These are phyloP conservation scores for Geoglossum cookeanum DNA, from an alignment of 2,329 filamentous ascomycete species.

Conservation along the genomic window DNA sequence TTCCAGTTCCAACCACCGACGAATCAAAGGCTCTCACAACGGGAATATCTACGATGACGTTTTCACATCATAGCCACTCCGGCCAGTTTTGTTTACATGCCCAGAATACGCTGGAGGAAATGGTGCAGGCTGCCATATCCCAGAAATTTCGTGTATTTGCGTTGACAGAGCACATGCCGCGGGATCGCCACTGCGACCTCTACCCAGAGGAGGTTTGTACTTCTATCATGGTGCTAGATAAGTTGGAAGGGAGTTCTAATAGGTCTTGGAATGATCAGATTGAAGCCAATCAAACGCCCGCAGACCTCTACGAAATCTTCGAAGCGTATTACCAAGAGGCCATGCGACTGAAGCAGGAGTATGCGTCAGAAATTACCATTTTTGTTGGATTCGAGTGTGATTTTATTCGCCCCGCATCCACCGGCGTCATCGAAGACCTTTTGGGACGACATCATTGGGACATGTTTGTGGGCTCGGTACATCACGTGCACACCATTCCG, in stretches of 20 bases:
- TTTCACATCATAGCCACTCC: constrained; percentile 95
- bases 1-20: background rate
- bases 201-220: constrained; percentile 69
- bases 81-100: constrained; percentile 95
- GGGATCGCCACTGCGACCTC: constrained; percentile 50
- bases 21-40: background rate
- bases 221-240: background rate
- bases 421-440: constrained; percentile 38
- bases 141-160: constrained; percentile 68
- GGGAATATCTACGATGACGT: constrained; percentile 51
- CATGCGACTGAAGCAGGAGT: constrained; percentile 47
- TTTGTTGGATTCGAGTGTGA: constrained; percentile 86
- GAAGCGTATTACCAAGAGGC: constrained; percentile 61
- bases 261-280: constrained; percentile 20
- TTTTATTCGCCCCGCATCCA: constrained; percentile 59
- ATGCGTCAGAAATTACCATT: constrained; percentile 52
- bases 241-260: background rate
- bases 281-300: constrained; percentile 21
- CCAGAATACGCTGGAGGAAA: constrained; percentile 62
- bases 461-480: constrained; percentile 82
- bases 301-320: constrained; percentile 36
- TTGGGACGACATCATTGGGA: constrained; percentile 48
- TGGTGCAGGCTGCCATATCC: constrained; percentile 60
- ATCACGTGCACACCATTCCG: constrained; percentile 70
- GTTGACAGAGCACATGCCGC: constrained; percentile 89